Evolutionary conservation across 768 basidiomycete species (phyloP).

Genomic region (Neoboletus subvelutipes): DNA sequence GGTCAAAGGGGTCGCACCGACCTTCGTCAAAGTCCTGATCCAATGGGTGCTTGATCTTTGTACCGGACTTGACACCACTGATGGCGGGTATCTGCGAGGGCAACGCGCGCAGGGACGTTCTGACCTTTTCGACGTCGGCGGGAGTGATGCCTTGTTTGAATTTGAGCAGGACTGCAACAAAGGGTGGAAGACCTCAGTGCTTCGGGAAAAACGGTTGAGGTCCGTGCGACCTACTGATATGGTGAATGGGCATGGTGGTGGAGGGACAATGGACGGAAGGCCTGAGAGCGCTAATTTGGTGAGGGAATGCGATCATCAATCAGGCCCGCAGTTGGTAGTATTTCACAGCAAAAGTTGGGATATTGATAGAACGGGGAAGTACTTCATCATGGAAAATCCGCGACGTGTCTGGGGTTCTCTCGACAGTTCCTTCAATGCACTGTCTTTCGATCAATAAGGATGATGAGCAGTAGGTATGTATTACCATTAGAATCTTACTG

Average conservation of each 20-base stretch:
- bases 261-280: not conserved
- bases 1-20: not conserved
- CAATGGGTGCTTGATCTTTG: constrained; percentile 16
- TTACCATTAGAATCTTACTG: too few relatives aligned
- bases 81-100: constrained; percentile 23
- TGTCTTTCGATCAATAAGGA: too few relatives aligned
- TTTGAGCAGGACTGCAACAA: constrained; percentile 20
- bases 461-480: too few relatives aligned
- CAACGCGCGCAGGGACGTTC: constrained; percentile 1
- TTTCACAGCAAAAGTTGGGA: too few relatives aligned
- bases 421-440: too few relatives aligned
- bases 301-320: not conserved
- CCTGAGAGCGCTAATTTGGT: not conserved
- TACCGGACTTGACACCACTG: constrained; percentile 10
- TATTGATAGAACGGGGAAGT: too few relatives aligned
- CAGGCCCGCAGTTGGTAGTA: too few relatives aligned
- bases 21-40: constrained; percentile 27
- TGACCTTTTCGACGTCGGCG: constrained; percentile 7
- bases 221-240: constrained; percentile 20
- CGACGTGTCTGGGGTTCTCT: too few relatives aligned
- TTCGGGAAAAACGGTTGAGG: not conserved
- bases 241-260: constrained; percentile 18
- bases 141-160: constrained; percentile 19
- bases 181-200: not conserved
- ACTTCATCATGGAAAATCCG: too few relatives aligned